phyloP scores from a whole-genome alignment of 2,329 filamentous ascomycete species.

The Fusarium globosum region DNA sequence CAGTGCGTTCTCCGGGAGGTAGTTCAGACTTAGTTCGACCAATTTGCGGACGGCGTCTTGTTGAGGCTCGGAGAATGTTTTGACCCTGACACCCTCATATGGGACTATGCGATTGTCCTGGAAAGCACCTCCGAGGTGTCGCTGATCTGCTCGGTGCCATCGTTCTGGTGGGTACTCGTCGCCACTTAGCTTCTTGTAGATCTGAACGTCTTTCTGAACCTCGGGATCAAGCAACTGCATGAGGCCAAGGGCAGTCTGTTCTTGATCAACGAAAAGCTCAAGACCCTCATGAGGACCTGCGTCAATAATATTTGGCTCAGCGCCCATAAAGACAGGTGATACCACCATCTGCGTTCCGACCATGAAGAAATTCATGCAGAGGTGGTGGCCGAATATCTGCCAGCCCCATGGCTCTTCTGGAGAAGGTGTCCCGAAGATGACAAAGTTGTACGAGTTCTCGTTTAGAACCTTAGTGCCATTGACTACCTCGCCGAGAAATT shows the following conservation, averaged over 20 bases:
- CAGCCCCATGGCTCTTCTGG: slow-evolving; percentile 73
- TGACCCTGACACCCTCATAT: slow-evolving; percentile 71
- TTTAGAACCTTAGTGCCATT: slow-evolving; percentile 71
- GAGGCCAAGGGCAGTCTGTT: slow-evolving; percentile 68
- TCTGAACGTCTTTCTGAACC: slow-evolving; percentile 2
- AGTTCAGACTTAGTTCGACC: slow-evolving; percentile 1
- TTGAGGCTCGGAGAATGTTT: not conserved
- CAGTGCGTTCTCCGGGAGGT: slow-evolving; percentile 14
- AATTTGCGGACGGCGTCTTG: slow-evolving; percentile 6
- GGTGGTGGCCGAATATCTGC: slow-evolving; percentile 80
- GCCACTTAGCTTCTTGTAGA: slow-evolving; percentile 66
- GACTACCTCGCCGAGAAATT: slow-evolving; percentile 76
- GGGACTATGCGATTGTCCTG: slow-evolving; percentile 80
- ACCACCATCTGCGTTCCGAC: slow-evolving; percentile 72
- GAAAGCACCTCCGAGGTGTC: slow-evolving; percentile 80
- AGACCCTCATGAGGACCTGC: slow-evolving; percentile 69
- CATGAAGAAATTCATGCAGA: slow-evolving; percentile 77
- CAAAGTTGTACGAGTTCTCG: slow-evolving; percentile 79
- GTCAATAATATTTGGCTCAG: slow-evolving; percentile 80
- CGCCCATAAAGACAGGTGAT: slow-evolving; percentile 80
- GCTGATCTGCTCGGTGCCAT: slow-evolving; percentile 83
- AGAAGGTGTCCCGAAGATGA: slow-evolving; percentile 72
- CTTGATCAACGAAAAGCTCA: slow-evolving; percentile 73
- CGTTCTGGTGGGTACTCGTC: slow-evolving; percentile 71
- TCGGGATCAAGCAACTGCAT: slow-evolving; percentile 66